A percentile compares a stretch with the other conserved stretches of the same genome.
These are phyloP conservation scores for Geotrichum europaeum DNA, from an alignment of 1,139 yeast species.

Conservation along the genomic window DNA sequence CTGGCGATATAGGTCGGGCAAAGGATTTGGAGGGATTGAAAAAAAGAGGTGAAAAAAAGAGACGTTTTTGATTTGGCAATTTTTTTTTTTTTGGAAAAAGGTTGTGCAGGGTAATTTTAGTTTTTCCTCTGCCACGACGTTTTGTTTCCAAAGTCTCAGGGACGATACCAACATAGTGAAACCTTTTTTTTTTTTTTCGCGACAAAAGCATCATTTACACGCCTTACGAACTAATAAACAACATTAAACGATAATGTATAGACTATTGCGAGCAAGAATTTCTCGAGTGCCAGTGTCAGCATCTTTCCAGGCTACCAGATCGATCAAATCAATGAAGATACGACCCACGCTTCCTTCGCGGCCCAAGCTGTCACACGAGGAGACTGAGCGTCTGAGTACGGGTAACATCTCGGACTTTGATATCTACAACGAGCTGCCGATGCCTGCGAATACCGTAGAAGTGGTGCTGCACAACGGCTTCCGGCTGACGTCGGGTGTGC, in stretches of 20 bases:
- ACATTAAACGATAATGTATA: not conserved
- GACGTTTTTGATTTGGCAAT: constrained; percentile 8
- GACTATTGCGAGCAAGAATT: not conserved
- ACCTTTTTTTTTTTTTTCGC: not conserved
- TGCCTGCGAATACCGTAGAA: constrained; percentile 39
- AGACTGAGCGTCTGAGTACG: constrained; percentile 23
- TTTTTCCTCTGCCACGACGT: not conserved
- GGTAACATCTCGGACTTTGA: constrained; percentile 30
- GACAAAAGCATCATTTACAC: not conserved
- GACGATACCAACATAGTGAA: not conserved
- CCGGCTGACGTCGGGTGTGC: constrained; percentile 42
- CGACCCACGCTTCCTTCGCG: constrained; percentile 15
- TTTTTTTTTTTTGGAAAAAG: not conserved
- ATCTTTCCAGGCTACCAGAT: not conserved
- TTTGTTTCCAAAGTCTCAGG: not conserved
- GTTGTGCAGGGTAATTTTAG: constrained; percentile 9
- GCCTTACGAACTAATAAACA: not conserved
- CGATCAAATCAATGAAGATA: constrained; percentile 17
- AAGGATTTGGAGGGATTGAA: not conserved
- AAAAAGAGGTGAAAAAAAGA: not conserved
- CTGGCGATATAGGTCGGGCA: not conserved
- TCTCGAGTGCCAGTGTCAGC: not conserved
- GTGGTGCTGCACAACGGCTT: constrained; percentile 44
- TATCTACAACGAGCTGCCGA: constrained; percentile 32
- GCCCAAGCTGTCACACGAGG: constrained; percentile 22